A percentile compares a stretch with the other conserved stretches of the same genome.
phyloP scores from a whole-genome alignment of 2,329 filamentous ascomycete genomes.

The Fusarium nodosum region DNA sequence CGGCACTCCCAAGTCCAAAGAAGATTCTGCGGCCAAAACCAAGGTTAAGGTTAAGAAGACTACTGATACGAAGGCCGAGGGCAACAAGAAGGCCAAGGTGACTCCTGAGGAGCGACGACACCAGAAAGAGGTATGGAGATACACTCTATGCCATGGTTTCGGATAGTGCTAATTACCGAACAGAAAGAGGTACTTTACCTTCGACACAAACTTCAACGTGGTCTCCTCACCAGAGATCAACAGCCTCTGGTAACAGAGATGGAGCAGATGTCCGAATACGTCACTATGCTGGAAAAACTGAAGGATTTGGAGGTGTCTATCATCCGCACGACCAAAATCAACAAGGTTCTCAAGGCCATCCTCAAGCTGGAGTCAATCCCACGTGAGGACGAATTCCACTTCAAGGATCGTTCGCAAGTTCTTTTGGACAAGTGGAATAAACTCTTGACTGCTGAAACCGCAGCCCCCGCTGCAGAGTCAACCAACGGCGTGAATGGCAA shows the following conservation, averaged over 20 bases:
- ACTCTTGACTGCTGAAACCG: constrained; percentile 74
- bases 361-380: constrained; percentile 89
- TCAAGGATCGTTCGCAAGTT: constrained; percentile 84
- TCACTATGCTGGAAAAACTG: constrained; percentile 83
- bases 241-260: constrained; percentile 90
- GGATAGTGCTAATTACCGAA: constrained; percentile 52
- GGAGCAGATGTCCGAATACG: constrained; percentile 80
- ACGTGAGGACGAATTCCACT: constrained; percentile 87
- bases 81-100: constrained; percentile 69
- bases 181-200: constrained; percentile 89
- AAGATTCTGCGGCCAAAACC: constrained; percentile 67
- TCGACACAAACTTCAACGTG: constrained; percentile 94
- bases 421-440: constrained; percentile 93
- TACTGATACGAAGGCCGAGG: constrained; percentile 69
- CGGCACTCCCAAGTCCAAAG: constrained; percentile 63
- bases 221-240: constrained; percentile 86
- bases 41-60: constrained; percentile 68
- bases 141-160: not conserved
- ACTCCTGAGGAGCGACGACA: constrained; percentile 69
- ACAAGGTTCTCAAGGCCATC: constrained; percentile 97
- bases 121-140: constrained; percentile 69
- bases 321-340: constrained; percentile 93
- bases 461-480: constrained; percentile 56
- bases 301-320: constrained; percentile 88
- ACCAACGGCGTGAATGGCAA: constrained; percentile 66